Evolutionary conservation across 257 asterid genomes (phyloP).

Genomic region (Verbascum thapsus): DNA sequence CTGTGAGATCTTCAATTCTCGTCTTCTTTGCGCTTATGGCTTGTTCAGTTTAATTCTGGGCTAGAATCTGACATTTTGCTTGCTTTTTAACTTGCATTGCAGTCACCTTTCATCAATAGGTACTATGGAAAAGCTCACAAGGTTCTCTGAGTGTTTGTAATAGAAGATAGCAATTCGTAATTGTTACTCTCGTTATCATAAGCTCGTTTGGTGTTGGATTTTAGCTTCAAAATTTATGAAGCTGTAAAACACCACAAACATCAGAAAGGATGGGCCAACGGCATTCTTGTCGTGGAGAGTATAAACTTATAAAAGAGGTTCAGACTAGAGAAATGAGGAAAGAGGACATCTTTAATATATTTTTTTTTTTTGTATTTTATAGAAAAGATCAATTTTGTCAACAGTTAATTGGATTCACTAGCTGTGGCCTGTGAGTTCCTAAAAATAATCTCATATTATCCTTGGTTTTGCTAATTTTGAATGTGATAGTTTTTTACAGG

Average conservation of each 20-base stretch:
- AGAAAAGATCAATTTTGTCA: conserved; percentile 15
- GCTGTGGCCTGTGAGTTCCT: conserved; percentile 25
- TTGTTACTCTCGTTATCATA: background rate
- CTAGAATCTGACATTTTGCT: conserved; percentile 15
- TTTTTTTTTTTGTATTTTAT: conserved; percentile 10
- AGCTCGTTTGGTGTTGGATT: background rate
- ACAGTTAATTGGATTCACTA: conserved; percentile 16
- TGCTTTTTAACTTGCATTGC: conserved; percentile 32
- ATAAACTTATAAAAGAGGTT: conserved; percentile 3
- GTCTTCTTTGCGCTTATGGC: too few relatives aligned
- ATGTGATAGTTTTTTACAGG: background rate
- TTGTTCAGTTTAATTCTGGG: background rate
- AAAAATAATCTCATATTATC: background rate
- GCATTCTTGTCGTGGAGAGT: conserved; percentile 18
- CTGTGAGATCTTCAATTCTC: too few relatives aligned
- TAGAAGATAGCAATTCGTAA: too few relatives aligned
- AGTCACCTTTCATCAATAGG: conserved; percentile 87
- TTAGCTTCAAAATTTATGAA: background rate
- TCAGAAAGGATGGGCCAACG: background rate
- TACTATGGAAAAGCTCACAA: conserved; percentile 85
- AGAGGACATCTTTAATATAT: background rate
- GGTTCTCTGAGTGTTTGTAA: conserved; percentile 41
- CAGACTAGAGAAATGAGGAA: background rate
- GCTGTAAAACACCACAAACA: background rate
- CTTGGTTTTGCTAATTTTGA: background rate